Base-by-base conservation (phyloP, 352 stramenopile genomes). In the Phytophthora sp. region DNA sequence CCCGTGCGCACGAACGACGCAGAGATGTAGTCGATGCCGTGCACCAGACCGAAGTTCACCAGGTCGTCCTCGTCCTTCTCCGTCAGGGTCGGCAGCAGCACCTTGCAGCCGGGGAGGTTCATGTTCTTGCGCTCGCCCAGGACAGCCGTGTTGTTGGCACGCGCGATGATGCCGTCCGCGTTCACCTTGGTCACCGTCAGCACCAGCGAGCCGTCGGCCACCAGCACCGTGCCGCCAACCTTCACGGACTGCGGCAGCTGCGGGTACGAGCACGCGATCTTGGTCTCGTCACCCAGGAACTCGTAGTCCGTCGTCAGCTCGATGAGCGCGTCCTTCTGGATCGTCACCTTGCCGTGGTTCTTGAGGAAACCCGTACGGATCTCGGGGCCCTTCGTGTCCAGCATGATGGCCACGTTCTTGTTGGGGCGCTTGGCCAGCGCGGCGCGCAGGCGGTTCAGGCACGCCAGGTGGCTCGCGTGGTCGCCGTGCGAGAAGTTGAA, bases 401-500 rank as follows among this genome's bases (percentile, higher is more conserved):
- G 81, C 58, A 99, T 87, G 15, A 98, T 81, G 6, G 94, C 96
- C 27, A 86, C 74, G 65, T 86, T 72, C 69, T 87, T 89, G 70
- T 83, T 71, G 13, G 79, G 76, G 34, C 81, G 76, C 35, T 63
- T 78, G 30, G 77, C 79, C 15, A 89, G 68, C 10, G 79, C 81
- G 26, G 66, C 72, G 26, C 79, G 81, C 30, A 90, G 73, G 55
- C 78, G 77, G 49, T 60, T 79, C 41, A 90, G 73, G 23, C 72
- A 84, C 50, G 88, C 78, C 57, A 69, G 67, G 65, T 90, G 81
- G 44, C 60, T 92, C 57, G 98, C 93, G 57, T 95, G 92, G 44
- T 97, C 98, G 39, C 97, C 97, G 78, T 99, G 97, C 34, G 92
- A 98, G 76, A 99, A 99, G 79, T 99, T 99, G 54, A 99, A 83